Percentiles rank a stretch among this genome's conserved stretches.
These are phyloP conservation scores for Stropharia rugosoannulata DNA, from an alignment of 768 basidiomycete species.

Conservation along the genomic window DNA sequence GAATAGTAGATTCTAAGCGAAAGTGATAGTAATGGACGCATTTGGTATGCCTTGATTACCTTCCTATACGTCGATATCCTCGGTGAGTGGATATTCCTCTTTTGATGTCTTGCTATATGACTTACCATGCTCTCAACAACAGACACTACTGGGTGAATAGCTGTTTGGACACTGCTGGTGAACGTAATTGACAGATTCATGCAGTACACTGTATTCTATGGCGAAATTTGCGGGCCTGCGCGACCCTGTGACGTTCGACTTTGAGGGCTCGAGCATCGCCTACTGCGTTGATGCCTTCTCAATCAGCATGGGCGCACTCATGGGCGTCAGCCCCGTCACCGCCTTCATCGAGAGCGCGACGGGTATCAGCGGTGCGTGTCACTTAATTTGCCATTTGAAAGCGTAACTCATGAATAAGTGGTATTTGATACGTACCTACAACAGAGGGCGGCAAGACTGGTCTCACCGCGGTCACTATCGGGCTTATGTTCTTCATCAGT, in stretches of 20 bases:
- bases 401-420: not conserved
- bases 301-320: constrained; percentile 77
- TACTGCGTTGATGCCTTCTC: constrained; percentile 83
- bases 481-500: constrained; percentile 77
- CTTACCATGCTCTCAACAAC: constrained; percentile 3
- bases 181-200: constrained; percentile 19
- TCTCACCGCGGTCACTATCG: constrained; percentile 70
- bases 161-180: not conserved
- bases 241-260: constrained; percentile 81
- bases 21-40: constrained; percentile 55
- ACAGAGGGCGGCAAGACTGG: constrained; percentile 88
- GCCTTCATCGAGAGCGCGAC: constrained; percentile 84
- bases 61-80: constrained; percentile 90
- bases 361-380: constrained; percentile 62
- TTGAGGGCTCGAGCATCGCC: constrained; percentile 79
- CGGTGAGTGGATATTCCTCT: constrained; percentile 38
- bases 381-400: not conserved
- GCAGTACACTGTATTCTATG: constrained; percentile 86
- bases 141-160: constrained; percentile 49
- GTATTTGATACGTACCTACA: not conserved
- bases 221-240: constrained; percentile 89
- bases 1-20: constrained; percentile 4
- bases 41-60: constrained; percentile 87
- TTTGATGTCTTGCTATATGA: not conserved
- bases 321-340: constrained; percentile 81